Conservation (phyloP, 1,284 basidiomycete genomes). For the Porogramme epimiltina region DNA sequence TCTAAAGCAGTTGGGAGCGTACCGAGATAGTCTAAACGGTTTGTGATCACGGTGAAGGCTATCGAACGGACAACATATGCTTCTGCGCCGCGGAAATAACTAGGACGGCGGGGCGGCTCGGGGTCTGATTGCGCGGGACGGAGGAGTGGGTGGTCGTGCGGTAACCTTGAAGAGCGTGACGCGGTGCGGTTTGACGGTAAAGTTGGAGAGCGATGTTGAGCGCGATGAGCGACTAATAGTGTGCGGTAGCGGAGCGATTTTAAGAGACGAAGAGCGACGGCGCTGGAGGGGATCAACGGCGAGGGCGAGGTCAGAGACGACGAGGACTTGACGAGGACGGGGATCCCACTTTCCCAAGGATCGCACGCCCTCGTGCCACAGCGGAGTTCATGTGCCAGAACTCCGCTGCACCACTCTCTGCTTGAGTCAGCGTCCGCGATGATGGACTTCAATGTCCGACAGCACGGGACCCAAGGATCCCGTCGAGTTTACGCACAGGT, state of each 20-base stretch:
- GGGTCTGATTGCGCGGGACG: conserved; percentile 4
- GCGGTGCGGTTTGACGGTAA: neutral
- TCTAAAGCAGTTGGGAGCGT: conserved; percentile 6
- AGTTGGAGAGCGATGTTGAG: neutral
- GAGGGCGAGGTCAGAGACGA: conserved; percentile 11
- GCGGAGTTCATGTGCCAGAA: conserved; percentile 12
- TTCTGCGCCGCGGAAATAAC: neutral
- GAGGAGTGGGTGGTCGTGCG: neutral
- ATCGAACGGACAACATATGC: conserved; percentile 16
- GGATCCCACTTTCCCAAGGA: too few relatives aligned
- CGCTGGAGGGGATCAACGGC: neutral
- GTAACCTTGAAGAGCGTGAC: neutral
- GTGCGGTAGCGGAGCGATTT: too few relatives aligned
- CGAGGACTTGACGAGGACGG: conserved; percentile 6
- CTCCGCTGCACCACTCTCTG: too few relatives aligned
- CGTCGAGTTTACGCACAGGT: conserved; percentile 2
- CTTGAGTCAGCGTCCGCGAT: too few relatives aligned
- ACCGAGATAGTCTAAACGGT: conserved; percentile 10
- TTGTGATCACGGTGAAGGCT: conserved; percentile 10
- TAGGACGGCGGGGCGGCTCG: conserved; percentile 1
- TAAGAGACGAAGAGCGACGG: too few relatives aligned
- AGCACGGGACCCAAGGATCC: too few relatives aligned
- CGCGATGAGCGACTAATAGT: neutral
- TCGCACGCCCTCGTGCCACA: conserved; percentile 6
- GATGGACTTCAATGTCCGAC: too few relatives aligned